Percentiles rank a stretch among this genome's conserved stretches.
These are phyloP conservation scores for Helichrysum umbraculigerum DNA, from an alignment of 129 eudicot genomes.

Conservation along the genomic window DNA sequence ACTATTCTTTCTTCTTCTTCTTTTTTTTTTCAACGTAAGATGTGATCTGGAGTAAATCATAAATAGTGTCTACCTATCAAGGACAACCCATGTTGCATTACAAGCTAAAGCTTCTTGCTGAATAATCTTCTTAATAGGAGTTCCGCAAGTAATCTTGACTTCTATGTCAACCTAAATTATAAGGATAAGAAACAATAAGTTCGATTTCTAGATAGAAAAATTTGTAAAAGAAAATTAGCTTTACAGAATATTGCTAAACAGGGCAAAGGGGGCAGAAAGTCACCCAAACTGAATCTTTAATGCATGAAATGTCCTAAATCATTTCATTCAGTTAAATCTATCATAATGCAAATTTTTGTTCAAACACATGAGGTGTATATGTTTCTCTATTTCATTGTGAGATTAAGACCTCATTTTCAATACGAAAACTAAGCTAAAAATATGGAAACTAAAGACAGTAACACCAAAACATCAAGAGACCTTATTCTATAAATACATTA, in stretches of 20 bases:
- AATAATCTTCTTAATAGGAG: slow-evolving; percentile 65
- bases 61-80: slow-evolving; percentile 60
- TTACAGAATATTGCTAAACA: not conserved
- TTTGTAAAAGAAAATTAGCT: not conserved
- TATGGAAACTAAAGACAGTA: not conserved
- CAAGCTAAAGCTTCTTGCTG: slow-evolving; percentile 53
- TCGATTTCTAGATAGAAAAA: not conserved
- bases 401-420: not conserved
- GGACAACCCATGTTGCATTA: slow-evolving; percentile 70
- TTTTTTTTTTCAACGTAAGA: not conserved
- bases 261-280: not conserved
- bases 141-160: slow-evolving; percentile 80
- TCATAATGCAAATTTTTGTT: not conserved
- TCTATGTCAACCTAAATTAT: slow-evolving; percentile 68
- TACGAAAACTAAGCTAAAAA: not conserved
- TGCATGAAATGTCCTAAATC: not conserved
- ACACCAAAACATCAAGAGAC: not conserved
- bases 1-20: not conserved
- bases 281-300: not conserved
- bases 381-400: not conserved
- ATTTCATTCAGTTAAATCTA: not conserved
- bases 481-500: not conserved
- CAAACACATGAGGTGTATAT: not conserved
- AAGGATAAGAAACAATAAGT: not conserved
- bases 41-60: not conserved